Evolutionary conservation across 495 filamentous ascomycete species (phyloP), one percentile per base, ranked within the genome.

Genomic region (Aspergillus wentii): DNA sequence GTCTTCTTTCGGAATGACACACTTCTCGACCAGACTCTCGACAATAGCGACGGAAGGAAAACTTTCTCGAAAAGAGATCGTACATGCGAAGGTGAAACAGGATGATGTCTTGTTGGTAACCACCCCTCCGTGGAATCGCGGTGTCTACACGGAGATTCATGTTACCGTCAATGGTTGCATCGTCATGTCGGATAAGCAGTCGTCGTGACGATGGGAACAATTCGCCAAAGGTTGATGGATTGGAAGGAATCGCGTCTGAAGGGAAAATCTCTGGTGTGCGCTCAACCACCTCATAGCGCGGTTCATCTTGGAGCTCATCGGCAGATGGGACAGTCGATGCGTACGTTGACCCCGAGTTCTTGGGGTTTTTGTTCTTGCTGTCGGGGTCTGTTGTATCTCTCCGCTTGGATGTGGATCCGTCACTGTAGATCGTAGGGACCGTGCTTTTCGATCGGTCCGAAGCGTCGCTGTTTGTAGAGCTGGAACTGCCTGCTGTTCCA

Each of bases 1-100:
- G 80, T 59, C 85, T 88, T 43, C 85, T 75, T 41, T 78, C 78
- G 5, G 86, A 84, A 57, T 92, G 86, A 65, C 89, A 95, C 9
- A 97, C 82, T 64, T 96, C 90, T 16, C 91, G 86, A 4, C 92
- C 92, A 9, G 88, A 95, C 33, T 94, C 86, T 32, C 92, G 80
- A 54, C 83, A 92, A 55, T 98, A 98, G 16, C 92, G 81, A 5
- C 92, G 78, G 34, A 96, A 74, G 4, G 92, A 95, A 61, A 94
- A 95, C 46, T 94, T 83, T 19, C 92, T 79, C 43, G 78, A 75
- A 52, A 80, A 80, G 48, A 98, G 66, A 59, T 96, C 91, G 52
- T 95, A 82, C 90, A 98, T 95, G 44, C 90, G 84, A 28, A 97
- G 71, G 62, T 98, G 89, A 62, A 96, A 97, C 28, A 98, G 79